Conservation (phyloP, 2,329 filamentous ascomycete genomes). For the Epichloe brachyelytri region DNA sequence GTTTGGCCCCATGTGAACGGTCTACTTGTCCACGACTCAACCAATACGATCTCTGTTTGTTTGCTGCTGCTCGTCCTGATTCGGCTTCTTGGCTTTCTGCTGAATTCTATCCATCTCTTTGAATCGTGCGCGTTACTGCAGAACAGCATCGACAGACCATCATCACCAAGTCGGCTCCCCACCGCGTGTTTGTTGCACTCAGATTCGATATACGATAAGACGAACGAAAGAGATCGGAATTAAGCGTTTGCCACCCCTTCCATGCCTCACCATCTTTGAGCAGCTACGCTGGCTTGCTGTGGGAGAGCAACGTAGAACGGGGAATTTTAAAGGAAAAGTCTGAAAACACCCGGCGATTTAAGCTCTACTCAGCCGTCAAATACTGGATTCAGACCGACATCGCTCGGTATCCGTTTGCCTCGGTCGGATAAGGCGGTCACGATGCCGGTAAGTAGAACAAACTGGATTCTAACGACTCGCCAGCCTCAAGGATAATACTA, state of each 20-base stretch:
- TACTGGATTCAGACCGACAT: background rate
- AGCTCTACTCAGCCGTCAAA: background rate
- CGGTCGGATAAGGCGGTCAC: conserved; percentile 5
- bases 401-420: background rate
- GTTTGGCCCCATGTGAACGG: background rate
- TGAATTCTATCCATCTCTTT: background rate
- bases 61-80: background rate
- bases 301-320: background rate
- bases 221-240: background rate
- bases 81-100: background rate
- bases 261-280: conserved; percentile 2
- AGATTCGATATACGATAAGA: background rate
- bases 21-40: background rate
- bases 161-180: background rate
- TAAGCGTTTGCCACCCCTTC: background rate
- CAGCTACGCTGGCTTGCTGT: conserved; percentile 1
- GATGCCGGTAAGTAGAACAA: conserved; percentile 18
- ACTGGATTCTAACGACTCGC: background rate
- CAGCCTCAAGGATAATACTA: background rate
- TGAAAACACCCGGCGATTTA: background rate
- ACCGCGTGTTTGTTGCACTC: background rate
- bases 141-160: background rate
- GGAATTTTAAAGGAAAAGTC: background rate
- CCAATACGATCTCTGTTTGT: background rate
- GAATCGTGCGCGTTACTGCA: background rate